Percentiles rank a stretch among this genome's conserved stretches.
phyloP scores from a whole-genome alignment of 441 rosid genomes.

The Melastoma candidum region DNA sequence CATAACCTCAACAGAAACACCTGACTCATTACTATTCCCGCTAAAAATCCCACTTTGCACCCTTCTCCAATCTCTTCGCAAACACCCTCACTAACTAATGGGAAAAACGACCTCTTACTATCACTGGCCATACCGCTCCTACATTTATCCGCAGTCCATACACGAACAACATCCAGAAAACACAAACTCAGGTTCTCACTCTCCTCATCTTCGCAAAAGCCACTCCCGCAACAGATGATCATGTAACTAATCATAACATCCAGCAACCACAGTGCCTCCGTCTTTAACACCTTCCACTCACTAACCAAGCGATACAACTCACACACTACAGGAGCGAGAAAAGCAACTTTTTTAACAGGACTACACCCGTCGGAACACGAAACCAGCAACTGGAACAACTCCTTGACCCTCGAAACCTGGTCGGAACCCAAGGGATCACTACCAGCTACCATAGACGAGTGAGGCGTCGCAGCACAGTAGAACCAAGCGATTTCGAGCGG shows the following conservation, averaged over 20 bases:
- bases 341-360: slow-evolving; percentile 33
- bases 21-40: slow-evolving; percentile 63
- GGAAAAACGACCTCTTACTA: slow-evolving; percentile 33
- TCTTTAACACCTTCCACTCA: slow-evolving; percentile 11
- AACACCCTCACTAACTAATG: slow-evolving; percentile 33
- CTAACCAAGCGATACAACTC: slow-evolving; percentile 27
- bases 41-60: slow-evolving; percentile 32
- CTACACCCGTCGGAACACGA: slow-evolving; percentile 39
- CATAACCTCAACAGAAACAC: slow-evolving; percentile 42
- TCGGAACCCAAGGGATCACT: slow-evolving; percentile 10
- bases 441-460: slow-evolving; percentile 24
- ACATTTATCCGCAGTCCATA: slow-evolving; percentile 47
- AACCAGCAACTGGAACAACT: slow-evolving; percentile 46
- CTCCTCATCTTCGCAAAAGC: slow-evolving; percentile 22
- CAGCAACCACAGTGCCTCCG: slow-evolving; percentile 38
- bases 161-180: slow-evolving; percentile 34
- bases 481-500: slow-evolving; percentile 61
- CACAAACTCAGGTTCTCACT: slow-evolving; percentile 24
- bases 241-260: slow-evolving; percentile 47
- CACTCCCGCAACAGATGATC: slow-evolving; percentile 24
- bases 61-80: slow-evolving; percentile 27
- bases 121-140: slow-evolving; percentile 11
- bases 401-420: slow-evolving; percentile 21
- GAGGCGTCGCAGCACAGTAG: slow-evolving; percentile 43
- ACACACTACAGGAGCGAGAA: slow-evolving; percentile 51